phyloP scores from a whole-genome alignment of 2,329 filamentous ascomycete species.

The Aspergillus thermomutatus region DNA sequence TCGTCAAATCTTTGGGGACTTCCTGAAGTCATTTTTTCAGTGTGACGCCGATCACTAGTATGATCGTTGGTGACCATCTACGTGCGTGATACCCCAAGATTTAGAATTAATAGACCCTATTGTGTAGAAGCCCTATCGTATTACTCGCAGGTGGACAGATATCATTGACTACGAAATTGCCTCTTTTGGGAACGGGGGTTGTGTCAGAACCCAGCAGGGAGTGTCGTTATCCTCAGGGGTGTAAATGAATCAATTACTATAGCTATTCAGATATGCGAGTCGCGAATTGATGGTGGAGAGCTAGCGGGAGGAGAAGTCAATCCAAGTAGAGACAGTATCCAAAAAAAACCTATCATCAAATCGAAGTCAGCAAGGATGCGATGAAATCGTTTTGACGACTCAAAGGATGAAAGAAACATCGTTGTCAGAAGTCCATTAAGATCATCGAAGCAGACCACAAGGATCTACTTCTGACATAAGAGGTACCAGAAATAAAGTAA shows the following conservation, averaged over 20 bases:
- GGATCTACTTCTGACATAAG: conserved; percentile 73
- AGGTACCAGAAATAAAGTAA: conserved; percentile 84
- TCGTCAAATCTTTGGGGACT: too few species aligned
- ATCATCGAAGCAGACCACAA: conserved; percentile 63
- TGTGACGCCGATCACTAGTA: too few species aligned
- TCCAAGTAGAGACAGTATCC: neutral
- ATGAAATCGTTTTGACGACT: conserved; percentile 4
- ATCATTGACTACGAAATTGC: neutral
- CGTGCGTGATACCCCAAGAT: neutral
- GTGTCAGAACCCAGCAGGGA: too few species aligned
- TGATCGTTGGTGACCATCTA: neutral
- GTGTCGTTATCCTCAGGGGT: too few species aligned
- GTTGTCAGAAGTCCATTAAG: conserved; percentile 78
- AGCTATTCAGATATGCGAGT: neutral
- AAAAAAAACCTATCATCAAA: neutral
- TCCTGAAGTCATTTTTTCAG: too few species aligned
- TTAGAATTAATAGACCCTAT: neutral
- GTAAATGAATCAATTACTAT: neutral
- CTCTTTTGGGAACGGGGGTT: neutral
- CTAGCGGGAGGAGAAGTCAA: neutral
- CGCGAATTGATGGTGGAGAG: neutral
- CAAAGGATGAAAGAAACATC: neutral
- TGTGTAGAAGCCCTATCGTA: neutral
- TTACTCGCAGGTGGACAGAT: neutral
- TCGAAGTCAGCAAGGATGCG: conserved; percentile 10